These are phyloP conservation scores for Fusarium vanettenii DNA, from an alignment of 2,329 filamentous ascomycete species.

Conservation along the genomic window DNA sequence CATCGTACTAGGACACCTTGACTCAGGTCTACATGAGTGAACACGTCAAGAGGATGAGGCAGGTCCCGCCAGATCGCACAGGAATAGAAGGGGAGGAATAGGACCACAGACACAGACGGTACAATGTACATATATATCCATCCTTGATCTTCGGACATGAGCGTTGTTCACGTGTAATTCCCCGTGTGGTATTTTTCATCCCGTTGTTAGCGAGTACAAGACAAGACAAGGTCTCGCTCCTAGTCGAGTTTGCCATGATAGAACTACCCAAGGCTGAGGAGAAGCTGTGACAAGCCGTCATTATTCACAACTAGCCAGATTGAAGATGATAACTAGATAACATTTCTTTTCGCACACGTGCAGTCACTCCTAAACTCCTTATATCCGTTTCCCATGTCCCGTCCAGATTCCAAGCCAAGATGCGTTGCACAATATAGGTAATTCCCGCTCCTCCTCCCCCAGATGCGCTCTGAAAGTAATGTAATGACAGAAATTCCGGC, in stretches of 20 bases:
- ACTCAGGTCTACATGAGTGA: not conserved
- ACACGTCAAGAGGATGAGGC: not conserved
- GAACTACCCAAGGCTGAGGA: too few relatives aligned
- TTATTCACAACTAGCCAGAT: not conserved
- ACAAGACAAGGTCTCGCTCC: not conserved
- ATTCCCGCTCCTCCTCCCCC: constrained; percentile 16
- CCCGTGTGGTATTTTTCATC: not conserved
- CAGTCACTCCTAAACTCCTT: constrained; percentile 37
- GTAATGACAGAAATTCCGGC: constrained; percentile 21
- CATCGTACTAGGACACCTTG: constrained; percentile 29
- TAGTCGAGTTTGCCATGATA: not conserved
- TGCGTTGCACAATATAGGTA: constrained; percentile 18
- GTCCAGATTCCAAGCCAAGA: constrained; percentile 19
- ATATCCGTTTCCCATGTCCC: constrained; percentile 17
- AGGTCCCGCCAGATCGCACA: not conserved
- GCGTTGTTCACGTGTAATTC: not conserved
- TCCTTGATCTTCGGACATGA: not conserved
- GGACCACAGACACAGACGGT: not conserved
- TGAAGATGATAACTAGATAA: constrained; percentile 5
- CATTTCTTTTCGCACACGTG: constrained; percentile 30
- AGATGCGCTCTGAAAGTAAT: constrained; percentile 29
- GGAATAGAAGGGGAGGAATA: not conserved
- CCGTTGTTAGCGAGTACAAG: not conserved
- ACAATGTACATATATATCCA: not conserved
- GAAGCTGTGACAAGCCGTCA: not conserved